A percentile compares a stretch with the other conserved stretches of the same genome.
phyloP scores from a whole-genome alignment of 208 protist species.

The Porcisia hertigi region DNA sequence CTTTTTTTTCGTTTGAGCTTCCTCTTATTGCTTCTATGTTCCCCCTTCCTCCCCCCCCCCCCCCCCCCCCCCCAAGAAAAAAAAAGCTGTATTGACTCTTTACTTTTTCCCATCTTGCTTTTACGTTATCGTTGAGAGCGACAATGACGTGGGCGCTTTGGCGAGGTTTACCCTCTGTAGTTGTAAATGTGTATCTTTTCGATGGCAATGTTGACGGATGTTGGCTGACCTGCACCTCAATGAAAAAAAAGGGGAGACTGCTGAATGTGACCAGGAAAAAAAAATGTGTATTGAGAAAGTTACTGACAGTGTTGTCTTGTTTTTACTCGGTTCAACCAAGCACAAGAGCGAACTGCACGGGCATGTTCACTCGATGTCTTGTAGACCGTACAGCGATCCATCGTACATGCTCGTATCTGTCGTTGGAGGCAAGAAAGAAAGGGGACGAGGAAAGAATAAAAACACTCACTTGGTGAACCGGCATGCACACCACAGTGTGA shows the following conservation, averaged over 20 bases:
- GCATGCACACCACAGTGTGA: not conserved
- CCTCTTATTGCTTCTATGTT: not conserved
- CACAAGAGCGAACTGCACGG: not conserved
- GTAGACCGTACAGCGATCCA: not conserved
- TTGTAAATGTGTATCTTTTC: not conserved
- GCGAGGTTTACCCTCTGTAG: not conserved
- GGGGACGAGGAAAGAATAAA: not conserved
- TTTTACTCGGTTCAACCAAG: not conserved
- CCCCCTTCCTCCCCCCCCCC: too few species aligned
- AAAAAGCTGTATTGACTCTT: conserved; percentile 2
- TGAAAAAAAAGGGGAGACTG: not conserved
- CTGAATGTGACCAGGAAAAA: not conserved
- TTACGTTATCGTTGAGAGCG: not conserved
- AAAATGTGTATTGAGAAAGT: not conserved
- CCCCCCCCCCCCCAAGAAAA: too few species aligned
- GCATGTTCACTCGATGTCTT: not conserved
- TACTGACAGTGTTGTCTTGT: not conserved
- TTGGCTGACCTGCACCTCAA: not conserved
- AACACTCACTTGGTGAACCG: not conserved
- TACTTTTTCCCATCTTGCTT: not conserved
- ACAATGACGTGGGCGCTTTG: not conserved
- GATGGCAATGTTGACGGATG: not conserved
- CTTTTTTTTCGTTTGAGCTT: not conserved
- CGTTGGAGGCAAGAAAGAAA: not conserved
- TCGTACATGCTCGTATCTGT: not conserved